Evolutionary conservation across 2,329 filamentous ascomycete species (phyloP).

Genomic region (Alternaria ethzedia): DNA sequence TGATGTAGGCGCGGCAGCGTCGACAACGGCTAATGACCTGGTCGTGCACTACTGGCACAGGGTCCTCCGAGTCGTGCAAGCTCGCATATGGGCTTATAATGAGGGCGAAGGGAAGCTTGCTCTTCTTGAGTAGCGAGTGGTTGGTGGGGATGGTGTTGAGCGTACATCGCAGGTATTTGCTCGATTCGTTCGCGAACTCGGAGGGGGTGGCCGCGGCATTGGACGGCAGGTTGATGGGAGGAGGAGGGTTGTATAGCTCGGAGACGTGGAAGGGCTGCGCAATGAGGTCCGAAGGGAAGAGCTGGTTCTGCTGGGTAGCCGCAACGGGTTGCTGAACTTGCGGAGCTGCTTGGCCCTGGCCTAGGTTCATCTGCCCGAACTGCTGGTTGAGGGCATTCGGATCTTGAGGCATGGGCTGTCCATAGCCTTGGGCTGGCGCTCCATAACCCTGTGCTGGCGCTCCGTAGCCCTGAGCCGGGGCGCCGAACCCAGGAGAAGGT

Average conservation of each 20-base stretch:
- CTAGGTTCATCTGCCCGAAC: conserved; percentile 79
- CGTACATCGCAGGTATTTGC: conserved; percentile 94
- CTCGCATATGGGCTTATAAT: conserved; percentile 95
- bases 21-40: conserved; percentile 97
- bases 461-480: conserved; percentile 42
- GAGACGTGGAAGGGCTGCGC: conserved; percentile 93
- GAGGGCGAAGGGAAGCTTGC: conserved; percentile 88
- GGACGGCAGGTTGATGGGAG: conserved; percentile 85
- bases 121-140: conserved; percentile 93
- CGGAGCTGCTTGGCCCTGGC: conserved; percentile 47
- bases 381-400: conserved; percentile 73
- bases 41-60: conserved; percentile 89
- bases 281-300: conserved; percentile 90
- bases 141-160: conserved; percentile 93
- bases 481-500: conserved; percentile 48
- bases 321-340: conserved; percentile 41
- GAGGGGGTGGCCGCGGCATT: conserved; percentile 96
- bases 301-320: conserved; percentile 68
- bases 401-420: conserved; percentile 59
- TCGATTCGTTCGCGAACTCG: conserved; percentile 85
- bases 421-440: conserved; percentile 42
- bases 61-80: conserved; percentile 90
- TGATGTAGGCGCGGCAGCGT: conserved; percentile 92
- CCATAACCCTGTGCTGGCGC: conserved; percentile 44
- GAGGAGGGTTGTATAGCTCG: conserved; percentile 89